Base-by-base conservation (phyloP, 257 asterid genomes). In the Nicotiana otophora region DNA sequence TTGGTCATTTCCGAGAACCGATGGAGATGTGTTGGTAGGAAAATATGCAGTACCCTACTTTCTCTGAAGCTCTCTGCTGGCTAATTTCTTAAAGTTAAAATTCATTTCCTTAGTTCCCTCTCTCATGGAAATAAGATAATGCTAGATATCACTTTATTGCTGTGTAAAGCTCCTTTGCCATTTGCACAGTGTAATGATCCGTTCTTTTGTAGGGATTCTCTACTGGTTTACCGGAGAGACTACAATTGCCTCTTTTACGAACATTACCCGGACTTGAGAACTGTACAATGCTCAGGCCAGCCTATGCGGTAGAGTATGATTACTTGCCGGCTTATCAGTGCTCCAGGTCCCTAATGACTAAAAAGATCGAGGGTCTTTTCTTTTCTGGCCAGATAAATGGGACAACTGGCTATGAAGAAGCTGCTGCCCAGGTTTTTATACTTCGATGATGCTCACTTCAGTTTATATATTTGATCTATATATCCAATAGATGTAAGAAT, bases 381-480 rank as follows among this genome's bases (percentile, higher is more conserved):
- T 96, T 96, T 91, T 94, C 99, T 1, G 99, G 99, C 86, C 99
- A 96, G 88, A 96, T 96, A 87, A 96, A 96, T 84, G 99, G 98
- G 81, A 96, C 99, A 79, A 96, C 99, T 55, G 99, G 99, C 69
- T 96, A 96, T 80, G 99, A 96, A 88, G 99, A 96, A 90, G 99
- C 99, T 79, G 99, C 99, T 84, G 96, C 99, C 51, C 99, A 96
- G 99, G 99, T 96, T 80, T 83, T 86, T 58, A 78, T 78, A 68
- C 53, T 46, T 23, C 10, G 15, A 26, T 74, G 39, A 74, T 74
- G 42, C 42, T 48, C 46, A 74, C 63, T 74, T 51, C 26, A 7
- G 28, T 12, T 46, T 74, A 30, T 51, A 42, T 48, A 26, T 26
- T 26, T 46, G 53, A 51, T 15, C 80, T 15, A 26, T 74, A 34